Conservation (phyloP, 768 basidiomycete genomes). For the Pisolithus albus region DNA sequence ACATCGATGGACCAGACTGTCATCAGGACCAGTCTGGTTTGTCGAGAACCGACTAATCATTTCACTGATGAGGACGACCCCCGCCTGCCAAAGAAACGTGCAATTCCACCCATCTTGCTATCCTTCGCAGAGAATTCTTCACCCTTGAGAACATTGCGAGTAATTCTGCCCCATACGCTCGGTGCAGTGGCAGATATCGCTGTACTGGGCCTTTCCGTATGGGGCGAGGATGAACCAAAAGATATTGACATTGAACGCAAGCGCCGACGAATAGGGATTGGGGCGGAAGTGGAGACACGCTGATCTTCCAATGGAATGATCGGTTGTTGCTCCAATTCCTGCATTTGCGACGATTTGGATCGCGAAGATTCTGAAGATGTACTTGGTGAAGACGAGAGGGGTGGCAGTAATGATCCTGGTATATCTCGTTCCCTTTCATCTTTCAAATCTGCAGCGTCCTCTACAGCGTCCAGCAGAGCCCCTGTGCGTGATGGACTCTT, state of each 20-base stretch:
- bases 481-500: neutral
- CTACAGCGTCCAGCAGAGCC: neutral
- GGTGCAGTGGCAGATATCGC: constrained; percentile 6
- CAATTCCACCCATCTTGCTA: constrained; percentile 11
- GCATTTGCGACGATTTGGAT: neutral
- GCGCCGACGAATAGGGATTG: constrained; percentile 5
- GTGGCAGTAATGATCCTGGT: neutral
- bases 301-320: neutral
- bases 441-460: neutral
- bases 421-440: neutral
- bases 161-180: constrained; percentile 21
- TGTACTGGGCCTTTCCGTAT: neutral
- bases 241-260: constrained; percentile 3
- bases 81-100: constrained; percentile 17
- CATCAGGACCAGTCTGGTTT: too few relatives aligned
- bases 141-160: constrained; percentile 5
- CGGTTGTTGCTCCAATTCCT: neutral
- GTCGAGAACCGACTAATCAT: too few relatives aligned
- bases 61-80: neutral
- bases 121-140: constrained; percentile 7
- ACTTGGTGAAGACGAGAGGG: constrained; percentile 1
- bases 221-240: neutral
- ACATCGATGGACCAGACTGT: too few relatives aligned
- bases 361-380: constrained; percentile 1
- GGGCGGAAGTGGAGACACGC: neutral